Conservation (phyloP, 169 alveolate genomes). For the Plasmodium knowlesi region DNA sequence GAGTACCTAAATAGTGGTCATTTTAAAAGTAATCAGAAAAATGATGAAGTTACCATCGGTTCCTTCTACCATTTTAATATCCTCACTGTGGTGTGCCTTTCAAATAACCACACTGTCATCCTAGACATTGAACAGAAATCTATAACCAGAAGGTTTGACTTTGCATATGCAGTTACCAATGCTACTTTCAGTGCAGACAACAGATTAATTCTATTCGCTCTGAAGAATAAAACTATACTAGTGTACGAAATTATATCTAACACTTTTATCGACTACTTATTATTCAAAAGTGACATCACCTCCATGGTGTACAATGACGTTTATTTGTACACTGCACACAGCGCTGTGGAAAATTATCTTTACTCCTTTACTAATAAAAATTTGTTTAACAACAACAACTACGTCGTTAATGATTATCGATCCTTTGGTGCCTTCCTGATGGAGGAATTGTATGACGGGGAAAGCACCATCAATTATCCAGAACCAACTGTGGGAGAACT, state of each 20-base stretch:
- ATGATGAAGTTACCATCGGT: background rate
- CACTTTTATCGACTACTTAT: slow-evolving; percentile 52
- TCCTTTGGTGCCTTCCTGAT: slow-evolving; percentile 57
- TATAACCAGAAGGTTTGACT: slow-evolving; percentile 39
- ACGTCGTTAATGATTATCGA: slow-evolving; percentile 43
- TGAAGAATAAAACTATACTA: slow-evolving; percentile 24
- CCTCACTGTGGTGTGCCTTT: slow-evolving; percentile 47
- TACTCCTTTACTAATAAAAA: slow-evolving; percentile 64
- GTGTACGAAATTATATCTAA: slow-evolving; percentile 62
- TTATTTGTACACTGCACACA: slow-evolving; percentile 43
- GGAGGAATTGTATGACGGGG: slow-evolving; percentile 16
- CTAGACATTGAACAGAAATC: slow-evolving; percentile 66
- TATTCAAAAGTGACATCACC: slow-evolving; percentile 16
- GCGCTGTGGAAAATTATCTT: background rate
- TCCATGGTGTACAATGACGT: slow-evolving; percentile 60
- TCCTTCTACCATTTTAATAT: slow-evolving; percentile 50
- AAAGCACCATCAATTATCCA: background rate
- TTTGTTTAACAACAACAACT: slow-evolving; percentile 41
- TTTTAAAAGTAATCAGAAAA: background rate
- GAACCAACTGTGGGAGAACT: background rate
- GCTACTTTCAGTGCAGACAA: slow-evolving; percentile 64
- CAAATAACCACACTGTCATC: slow-evolving; percentile 33
- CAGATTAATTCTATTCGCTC: slow-evolving; percentile 52
- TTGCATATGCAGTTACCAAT: slow-evolving; percentile 30
- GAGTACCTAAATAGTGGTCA: background rate